Conservation (phyloP, 305 asterid species). For the Withania somnifera region DNA sequence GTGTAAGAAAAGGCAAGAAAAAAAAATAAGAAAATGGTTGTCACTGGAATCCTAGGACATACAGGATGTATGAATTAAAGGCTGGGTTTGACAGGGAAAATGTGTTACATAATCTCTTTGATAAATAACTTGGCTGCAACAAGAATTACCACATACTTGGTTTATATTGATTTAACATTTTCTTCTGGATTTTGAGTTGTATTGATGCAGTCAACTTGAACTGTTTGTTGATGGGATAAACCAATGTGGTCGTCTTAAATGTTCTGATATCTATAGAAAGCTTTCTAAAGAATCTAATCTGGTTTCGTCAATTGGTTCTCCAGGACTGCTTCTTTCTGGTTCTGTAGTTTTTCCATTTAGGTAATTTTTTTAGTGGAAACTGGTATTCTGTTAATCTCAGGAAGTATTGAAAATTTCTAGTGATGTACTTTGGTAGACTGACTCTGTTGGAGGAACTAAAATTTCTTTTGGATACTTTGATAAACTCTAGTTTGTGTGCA, state of each 20-base stretch:
- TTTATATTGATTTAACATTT: neutral
- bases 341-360: neutral
- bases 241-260: neutral
- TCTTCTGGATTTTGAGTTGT: neutral
- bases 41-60: neutral
- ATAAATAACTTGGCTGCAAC: neutral
- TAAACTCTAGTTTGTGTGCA: neutral
- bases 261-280: neutral
- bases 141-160: neutral
- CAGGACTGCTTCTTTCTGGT: neutral
- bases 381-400: neutral
- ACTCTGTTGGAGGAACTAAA: neutral
- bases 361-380: neutral
- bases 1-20: neutral
- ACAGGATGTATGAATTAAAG: neutral
- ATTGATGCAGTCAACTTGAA: neutral
- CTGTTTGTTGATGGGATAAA: neutral
- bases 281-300: neutral
- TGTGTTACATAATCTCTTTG: neutral
- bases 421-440: neutral
- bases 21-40: neutral
- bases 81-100: neutral
- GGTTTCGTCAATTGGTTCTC: neutral
- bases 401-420: neutral
- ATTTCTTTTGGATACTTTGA: neutral